A percentile compares a stretch with the other conserved stretches of the same genome.
phyloP scores from a whole-genome alignment of 2,329 filamentous ascomycete genomes.

The Diplodia sapinea region DNA sequence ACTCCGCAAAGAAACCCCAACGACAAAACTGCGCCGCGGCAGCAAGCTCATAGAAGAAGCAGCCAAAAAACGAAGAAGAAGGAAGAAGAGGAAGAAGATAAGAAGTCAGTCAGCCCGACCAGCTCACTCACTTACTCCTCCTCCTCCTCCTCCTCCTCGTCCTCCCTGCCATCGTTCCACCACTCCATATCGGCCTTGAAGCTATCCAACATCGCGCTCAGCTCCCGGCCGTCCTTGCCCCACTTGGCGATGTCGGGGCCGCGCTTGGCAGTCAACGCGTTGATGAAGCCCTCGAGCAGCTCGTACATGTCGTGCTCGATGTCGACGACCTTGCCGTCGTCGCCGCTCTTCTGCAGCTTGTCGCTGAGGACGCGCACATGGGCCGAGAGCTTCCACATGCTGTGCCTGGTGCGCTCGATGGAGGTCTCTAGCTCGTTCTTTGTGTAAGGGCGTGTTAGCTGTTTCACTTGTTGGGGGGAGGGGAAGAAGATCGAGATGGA shows the following conservation, averaged over 20 bases:
- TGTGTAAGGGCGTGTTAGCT: not conserved
- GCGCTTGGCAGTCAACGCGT: not conserved
- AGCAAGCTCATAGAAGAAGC: not conserved
- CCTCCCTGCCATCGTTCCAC: constrained; percentile 3
- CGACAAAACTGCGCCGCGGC: no score
- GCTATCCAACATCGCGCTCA: not conserved
- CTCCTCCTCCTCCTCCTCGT: no score
- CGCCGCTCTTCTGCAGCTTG: not conserved
- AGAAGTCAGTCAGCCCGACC: not conserved
- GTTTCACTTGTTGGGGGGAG: not conserved
- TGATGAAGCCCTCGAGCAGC: constrained; percentile 13
- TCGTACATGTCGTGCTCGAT: constrained; percentile 8
- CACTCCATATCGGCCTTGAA: constrained; percentile 21
- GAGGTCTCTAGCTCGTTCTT: not conserved
- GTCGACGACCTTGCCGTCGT: no score
- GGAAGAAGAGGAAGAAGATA: no score
- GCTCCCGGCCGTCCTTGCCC: not conserved
- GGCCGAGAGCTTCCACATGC: not conserved
- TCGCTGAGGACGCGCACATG: not conserved
- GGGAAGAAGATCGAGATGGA: not conserved
- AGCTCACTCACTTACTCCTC: not conserved
- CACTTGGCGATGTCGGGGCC: not conserved
- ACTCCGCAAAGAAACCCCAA: no score
- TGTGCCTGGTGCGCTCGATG: not conserved
- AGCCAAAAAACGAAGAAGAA: no score